Conservation (phyloP, 2,329 filamentous ascomycete genomes). For the Calonectria pteridis region DNA sequence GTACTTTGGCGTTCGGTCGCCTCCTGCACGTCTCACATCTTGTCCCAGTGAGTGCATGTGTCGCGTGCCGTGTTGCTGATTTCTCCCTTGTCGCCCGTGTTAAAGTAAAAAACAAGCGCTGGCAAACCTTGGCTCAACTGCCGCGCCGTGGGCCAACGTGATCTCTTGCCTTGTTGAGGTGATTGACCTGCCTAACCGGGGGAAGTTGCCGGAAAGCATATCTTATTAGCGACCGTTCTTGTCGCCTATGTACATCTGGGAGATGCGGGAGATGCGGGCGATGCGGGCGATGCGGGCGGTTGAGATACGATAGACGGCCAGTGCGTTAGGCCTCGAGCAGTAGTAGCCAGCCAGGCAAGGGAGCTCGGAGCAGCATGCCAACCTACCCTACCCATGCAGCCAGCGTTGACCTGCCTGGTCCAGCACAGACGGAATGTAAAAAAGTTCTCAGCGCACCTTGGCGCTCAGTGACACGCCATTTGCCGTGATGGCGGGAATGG, state of each 20-base stretch:
- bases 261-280: background rate
- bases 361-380: background rate
- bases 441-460: background rate
- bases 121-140: background rate
- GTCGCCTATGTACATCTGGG: background rate
- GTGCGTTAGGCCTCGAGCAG: background rate
- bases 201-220: background rate
- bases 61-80: background rate
- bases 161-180: constrained; percentile 8
- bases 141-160: background rate
- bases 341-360: background rate
- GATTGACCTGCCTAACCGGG: background rate
- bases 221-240: background rate
- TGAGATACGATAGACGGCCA: background rate
- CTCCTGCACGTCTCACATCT: constrained; percentile 12
- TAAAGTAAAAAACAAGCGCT: background rate
- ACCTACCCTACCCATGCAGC: background rate
- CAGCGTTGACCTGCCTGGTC: background rate
- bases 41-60: background rate
- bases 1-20: constrained; percentile 6
- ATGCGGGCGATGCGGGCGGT: background rate
- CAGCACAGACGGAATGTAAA: background rate
- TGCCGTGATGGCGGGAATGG: background rate
- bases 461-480: background rate
- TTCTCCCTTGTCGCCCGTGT: background rate